Evolutionary conservation across 139 green algal genomes (phyloP).

Genomic region (Chlamydomonas incerta): DNA sequence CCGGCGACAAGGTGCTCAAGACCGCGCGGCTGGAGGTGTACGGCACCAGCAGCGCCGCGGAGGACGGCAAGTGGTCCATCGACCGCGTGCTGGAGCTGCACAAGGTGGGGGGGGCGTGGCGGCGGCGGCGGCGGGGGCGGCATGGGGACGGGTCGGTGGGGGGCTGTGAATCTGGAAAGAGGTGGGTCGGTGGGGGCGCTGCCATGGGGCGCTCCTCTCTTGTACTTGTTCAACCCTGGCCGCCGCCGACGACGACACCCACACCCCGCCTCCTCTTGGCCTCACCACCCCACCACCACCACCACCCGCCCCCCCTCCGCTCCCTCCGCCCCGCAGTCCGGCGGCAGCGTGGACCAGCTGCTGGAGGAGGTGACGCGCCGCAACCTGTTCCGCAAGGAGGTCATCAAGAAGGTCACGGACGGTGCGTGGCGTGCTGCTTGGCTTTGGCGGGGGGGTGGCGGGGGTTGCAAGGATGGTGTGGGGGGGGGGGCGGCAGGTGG

Average conservation of each 20-base stretch:
- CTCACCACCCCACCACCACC: background rate
- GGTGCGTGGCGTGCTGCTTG: slow-evolving; percentile 54
- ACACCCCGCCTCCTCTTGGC: too few relatives aligned
- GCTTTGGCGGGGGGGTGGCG: background rate
- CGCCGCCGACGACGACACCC: too few relatives aligned
- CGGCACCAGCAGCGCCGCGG: slow-evolving; percentile 45
- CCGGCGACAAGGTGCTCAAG: slow-evolving; percentile 43
- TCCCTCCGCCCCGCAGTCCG: slow-evolving; percentile 41
- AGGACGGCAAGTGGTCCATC: slow-evolving; percentile 61
- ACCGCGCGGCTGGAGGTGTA: slow-evolving; percentile 51
- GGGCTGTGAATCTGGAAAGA: too few relatives aligned
- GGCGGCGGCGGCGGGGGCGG: too few relatives aligned
- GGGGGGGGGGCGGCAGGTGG: too few relatives aligned
- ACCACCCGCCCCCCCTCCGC: slow-evolving; percentile 2
- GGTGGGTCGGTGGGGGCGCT: too few relatives aligned
- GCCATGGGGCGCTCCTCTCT: too few relatives aligned
- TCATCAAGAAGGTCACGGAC: slow-evolving; percentile 71
- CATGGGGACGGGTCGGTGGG: too few relatives aligned
- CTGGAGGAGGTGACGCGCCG: slow-evolving; percentile 80
- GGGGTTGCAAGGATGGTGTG: too few relatives aligned
- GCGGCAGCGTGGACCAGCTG: slow-evolving; percentile 76
- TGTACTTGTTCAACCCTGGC: too few relatives aligned
- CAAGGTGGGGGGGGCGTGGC: slow-evolving; percentile 3
- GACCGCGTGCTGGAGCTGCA: slow-evolving; percentile 60
- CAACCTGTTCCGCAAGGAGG: slow-evolving; percentile 83